Evolutionary conservation across 139 green algal genomes (phyloP).

Genomic region (Coccomyxa sp.): DNA sequence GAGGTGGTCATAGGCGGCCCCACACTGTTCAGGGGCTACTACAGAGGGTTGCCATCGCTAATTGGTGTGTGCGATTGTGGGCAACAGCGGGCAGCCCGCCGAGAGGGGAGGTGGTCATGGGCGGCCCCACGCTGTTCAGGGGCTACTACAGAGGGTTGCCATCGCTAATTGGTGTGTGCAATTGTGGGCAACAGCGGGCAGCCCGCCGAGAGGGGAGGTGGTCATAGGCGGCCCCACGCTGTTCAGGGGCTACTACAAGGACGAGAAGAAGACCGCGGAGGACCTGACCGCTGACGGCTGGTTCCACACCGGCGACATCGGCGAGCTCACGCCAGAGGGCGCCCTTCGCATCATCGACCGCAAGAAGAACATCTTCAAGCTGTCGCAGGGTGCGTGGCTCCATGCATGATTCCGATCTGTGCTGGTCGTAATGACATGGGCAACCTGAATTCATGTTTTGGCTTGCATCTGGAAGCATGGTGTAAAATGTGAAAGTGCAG

Average conservation of each 20-base stretch:
- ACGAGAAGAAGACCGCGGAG: slow-evolving; percentile 53
- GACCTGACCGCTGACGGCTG: slow-evolving; percentile 74
- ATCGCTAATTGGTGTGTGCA: no score
- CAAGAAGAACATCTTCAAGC: slow-evolving; percentile 95
- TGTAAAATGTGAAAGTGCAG: no score
- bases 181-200: slow-evolving; percentile 15
- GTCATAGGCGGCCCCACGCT: slow-evolving; percentile 68
- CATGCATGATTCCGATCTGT: slow-evolving; percentile 17
- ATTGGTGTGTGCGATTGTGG: no score
- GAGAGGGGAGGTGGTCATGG: slow-evolving; percentile 63
- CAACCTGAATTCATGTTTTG: not conserved
- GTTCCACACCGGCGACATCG: slow-evolving; percentile 96
- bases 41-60: no score
- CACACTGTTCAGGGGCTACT: no score
- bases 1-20: no score
- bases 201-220: slow-evolving; percentile 53
- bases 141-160: slow-evolving; percentile 99
- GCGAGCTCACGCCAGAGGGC: slow-evolving; percentile 62
- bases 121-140: slow-evolving; percentile 71
- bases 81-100: slow-evolving; percentile 32
- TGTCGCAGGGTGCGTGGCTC: slow-evolving; percentile 63
- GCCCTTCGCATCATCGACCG: slow-evolving; percentile 86
- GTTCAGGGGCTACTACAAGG: slow-evolving; percentile 96
- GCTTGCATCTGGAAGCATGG: no score
- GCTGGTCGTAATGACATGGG: no score